A percentile compares a stretch with the other conserved stretches of the same genome.
These are phyloP conservation scores for Pythium grandisporangium DNA, from an alignment of 352 stramenopile genomes.

Conservation along the genomic window DNA sequence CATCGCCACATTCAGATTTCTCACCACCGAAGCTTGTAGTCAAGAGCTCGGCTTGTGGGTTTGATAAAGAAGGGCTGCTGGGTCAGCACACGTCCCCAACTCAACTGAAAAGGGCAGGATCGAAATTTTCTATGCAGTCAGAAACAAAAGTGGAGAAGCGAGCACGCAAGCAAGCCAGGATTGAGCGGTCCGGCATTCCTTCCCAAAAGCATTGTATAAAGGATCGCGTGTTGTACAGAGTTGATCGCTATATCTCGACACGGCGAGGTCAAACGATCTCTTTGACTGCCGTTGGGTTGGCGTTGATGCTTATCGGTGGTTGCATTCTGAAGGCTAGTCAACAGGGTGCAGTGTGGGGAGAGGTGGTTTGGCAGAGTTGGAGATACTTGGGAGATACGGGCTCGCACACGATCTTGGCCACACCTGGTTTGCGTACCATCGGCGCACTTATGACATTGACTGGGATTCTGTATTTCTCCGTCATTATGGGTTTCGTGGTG, in stretches of 20 bases:
- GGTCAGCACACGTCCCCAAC: no score
- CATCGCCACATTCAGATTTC: no score
- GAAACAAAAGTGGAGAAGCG: slow-evolving; percentile 7
- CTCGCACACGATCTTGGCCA: slow-evolving; percentile 25
- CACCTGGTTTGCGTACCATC: slow-evolving; percentile 33
- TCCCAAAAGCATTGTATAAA: slow-evolving; percentile 18
- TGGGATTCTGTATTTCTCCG: slow-evolving; percentile 81
- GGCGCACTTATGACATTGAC: slow-evolving; percentile 48
- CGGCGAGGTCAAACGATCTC: slow-evolving; percentile 38
- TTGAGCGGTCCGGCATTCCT: slow-evolving; percentile 3
- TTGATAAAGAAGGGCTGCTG: no score
- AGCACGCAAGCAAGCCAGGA: slow-evolving; percentile 5
- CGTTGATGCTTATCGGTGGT: slow-evolving; percentile 30
- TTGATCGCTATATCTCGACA: slow-evolving; percentile 65
- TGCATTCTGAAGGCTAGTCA: slow-evolving; percentile 29
- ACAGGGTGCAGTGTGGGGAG: slow-evolving; percentile 15
- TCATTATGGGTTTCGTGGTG: slow-evolving; percentile 87
- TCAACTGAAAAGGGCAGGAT: no score
- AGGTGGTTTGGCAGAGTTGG: slow-evolving; percentile 57
- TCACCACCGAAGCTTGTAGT: no score
- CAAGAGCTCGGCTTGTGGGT: no score
- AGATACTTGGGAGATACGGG: slow-evolving; percentile 49
- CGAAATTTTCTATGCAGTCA: no score
- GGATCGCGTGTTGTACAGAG: slow-evolving; percentile 36
- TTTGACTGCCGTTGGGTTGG: slow-evolving; percentile 26